Evolutionary conservation across 352 stramenopile species (phyloP), one percentile per base, ranked within the genome.

Genomic region (Globisporangium parvum): DNA sequence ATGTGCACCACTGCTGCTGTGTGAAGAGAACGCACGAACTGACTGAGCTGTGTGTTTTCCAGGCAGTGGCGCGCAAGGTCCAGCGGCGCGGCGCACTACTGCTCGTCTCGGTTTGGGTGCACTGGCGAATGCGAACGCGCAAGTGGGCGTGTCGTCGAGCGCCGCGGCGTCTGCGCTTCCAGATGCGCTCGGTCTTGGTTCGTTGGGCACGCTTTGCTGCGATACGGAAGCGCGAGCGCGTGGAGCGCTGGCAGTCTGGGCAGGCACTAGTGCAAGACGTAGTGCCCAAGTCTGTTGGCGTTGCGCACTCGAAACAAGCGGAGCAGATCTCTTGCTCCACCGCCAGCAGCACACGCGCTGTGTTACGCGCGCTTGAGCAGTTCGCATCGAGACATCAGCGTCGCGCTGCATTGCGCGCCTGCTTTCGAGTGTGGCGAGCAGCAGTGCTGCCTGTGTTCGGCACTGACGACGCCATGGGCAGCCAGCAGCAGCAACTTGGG

Each of bases 171-270:
- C 15, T 55, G n/a, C 55, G 47, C 40, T 61, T 61, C 17, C 55
- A 50, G 14, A 31, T n/a, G 6, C 55, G 39, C n/a, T 33, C 12
- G 39, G 4, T 45, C 2, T 46, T 61, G 23, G 42, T 41, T 17
- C 39, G 35, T 1, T 61, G 55, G 55, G 51, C 9, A 12, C 47
- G 39, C 15, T 55, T 55, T n/a, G 55, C 50, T 12, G 31, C 28
- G 1, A 6, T 2, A 17, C 41, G 33, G 6, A 44, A 58, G 23
- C 12, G 46, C 26, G 15, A 51, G 3, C n/a, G 28, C 3, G 24
- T 26, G 15, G 11, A 26, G 2, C 39, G 41, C 2, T 18, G 39
- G n/a, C 4, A 57, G 12, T 23, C 51, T 26, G 40, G 41, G 23
- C 18, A 12, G 18, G 10, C 20, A 4, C 18, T 51, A 1, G 53